Conservation (phyloP, 2,329 filamentous ascomycete species). For the Volutella citrinella region DNA sequence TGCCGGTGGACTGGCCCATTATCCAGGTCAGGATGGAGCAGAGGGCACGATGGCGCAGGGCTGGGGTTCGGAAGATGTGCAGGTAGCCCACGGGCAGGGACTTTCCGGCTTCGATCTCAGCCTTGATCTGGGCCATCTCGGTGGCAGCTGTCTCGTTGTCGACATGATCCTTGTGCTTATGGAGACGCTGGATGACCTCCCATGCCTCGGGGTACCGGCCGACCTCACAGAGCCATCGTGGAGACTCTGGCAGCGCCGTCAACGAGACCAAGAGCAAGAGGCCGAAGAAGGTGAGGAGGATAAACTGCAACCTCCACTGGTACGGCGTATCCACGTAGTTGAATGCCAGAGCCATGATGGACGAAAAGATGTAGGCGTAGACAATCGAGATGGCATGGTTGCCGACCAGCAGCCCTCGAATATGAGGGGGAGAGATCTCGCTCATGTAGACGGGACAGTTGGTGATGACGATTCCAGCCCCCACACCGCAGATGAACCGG, state of each 20-base stretch:
- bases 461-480: slow-evolving; percentile 34
- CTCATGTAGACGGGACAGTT: slow-evolving; percentile 36
- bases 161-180: slow-evolving; percentile 10
- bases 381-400: slow-evolving; percentile 32
- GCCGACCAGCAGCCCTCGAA: slow-evolving; percentile 31
- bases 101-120: slow-evolving; percentile 13
- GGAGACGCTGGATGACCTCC: slow-evolving; percentile 9
- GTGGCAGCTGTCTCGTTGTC: slow-evolving; percentile 11
- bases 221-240: slow-evolving; percentile 36
- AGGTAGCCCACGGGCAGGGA: slow-evolving; percentile 8
- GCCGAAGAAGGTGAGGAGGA: slow-evolving; percentile 20
- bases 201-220: slow-evolving; percentile 30
- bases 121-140: slow-evolving; percentile 13
- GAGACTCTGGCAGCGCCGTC: slow-evolving; percentile 32
- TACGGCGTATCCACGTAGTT: slow-evolving; percentile 13
- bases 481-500: slow-evolving; percentile 24
- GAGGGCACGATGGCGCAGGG: slow-evolving; percentile 11
- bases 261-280: slow-evolving; percentile 28
- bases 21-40: slow-evolving; percentile 14
- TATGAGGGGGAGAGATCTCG: slow-evolving; percentile 33
- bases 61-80: slow-evolving; percentile 13
- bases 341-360: slow-evolving; percentile 14
- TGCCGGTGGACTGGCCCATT: slow-evolving; percentile 15
- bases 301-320: slow-evolving; percentile 27
- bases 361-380: slow-evolving; percentile 32